Evolutionary conservation across 192 early-diverging fungal genomes (phyloP), one percentile per base, ranked within the genome.

Genomic region (Backusella psychrophila): DNA sequence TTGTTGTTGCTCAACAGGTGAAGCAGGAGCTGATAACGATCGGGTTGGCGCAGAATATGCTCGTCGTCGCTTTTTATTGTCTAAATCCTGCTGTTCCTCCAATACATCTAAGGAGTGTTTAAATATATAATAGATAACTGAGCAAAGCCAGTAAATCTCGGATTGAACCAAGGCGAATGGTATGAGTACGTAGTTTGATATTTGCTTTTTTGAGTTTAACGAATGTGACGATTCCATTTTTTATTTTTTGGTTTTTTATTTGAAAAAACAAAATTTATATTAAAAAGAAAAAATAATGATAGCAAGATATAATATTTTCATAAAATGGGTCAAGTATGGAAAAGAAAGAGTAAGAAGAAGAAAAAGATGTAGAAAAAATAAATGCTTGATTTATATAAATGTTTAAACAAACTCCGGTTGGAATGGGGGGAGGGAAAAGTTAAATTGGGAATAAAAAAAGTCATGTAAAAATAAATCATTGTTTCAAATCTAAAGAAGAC

Each of bases 141-240:
- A 71, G 31, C 70, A 71, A 15, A 71, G 3, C 70, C 70, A 71
- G 26, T 41, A 71, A 17, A 71, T 44, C 26, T 71, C 70, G 15
- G 70, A 71, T 49, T 71, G 70, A 46, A 71, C 44, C 26, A 71
- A 29, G 8, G 70, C 70, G 26, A 71, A 38, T 11, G 68, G 56
- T 63, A 63, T 63, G 56, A 63, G 56, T 1, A 63, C 56, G 4
- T 63, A 63, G 26, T 63, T 63, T 26, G 56, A 4, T 63, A 63
- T 63, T 26, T 63, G 19, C 12, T 63, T 63, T 26, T 63, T 63
- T 9, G 21, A 29, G 11, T 63, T 63, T 29, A 63, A 63, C 56
- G 56, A 63, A 31, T 63, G 56, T 63, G 56, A 63, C 0, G 56
- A 63, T 4, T 29, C 23, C 56, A 63, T 63, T 29, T 63, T 26